phyloP scores from a whole-genome alignment of 306 rosid genomes.

The Vigna unguiculata region DNA sequence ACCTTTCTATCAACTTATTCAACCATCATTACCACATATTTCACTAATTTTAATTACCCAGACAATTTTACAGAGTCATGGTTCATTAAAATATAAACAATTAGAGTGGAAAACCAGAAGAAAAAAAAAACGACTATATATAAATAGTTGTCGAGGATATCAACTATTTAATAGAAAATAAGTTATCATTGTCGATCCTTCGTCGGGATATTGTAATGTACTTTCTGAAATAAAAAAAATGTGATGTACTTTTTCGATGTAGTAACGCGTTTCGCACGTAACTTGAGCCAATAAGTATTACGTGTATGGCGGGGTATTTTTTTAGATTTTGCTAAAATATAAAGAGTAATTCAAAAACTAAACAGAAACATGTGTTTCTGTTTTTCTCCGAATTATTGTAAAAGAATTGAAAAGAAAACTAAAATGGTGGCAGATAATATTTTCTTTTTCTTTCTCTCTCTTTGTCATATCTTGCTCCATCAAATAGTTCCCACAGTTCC shows the following conservation, averaged over 20 bases:
- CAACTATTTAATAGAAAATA: not conserved
- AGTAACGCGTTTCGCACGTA: conserved; percentile 7
- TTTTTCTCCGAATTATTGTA: not conserved
- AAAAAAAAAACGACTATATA: not conserved
- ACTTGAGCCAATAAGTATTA: not conserved
- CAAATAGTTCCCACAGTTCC: conserved; percentile 70
- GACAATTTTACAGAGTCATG: too few species aligned
- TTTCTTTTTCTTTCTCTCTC: conserved; percentile 41
- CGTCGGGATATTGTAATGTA: not conserved
- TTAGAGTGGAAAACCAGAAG: too few species aligned
- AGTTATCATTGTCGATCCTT: conserved; percentile 8
- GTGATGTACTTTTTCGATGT: not conserved
- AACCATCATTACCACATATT: not conserved
- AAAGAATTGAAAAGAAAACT: not conserved
- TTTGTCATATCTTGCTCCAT: conserved; percentile 62
- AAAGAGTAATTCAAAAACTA: not conserved
- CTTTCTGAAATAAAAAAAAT: not conserved
- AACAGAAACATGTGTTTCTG: not conserved
- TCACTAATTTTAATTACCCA: too few species aligned
- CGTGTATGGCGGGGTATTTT: conserved; percentile 10
- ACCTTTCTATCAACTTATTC: conserved; percentile 1
- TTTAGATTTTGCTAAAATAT: not conserved
- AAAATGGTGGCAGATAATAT: conserved; percentile 5
- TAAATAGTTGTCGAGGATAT: not conserved
- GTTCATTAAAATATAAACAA: too few species aligned